Evolutionary conservation across 371 early-diverging fungal species (phyloP).

Genomic region (Syncephalastrum monosporum): DNA sequence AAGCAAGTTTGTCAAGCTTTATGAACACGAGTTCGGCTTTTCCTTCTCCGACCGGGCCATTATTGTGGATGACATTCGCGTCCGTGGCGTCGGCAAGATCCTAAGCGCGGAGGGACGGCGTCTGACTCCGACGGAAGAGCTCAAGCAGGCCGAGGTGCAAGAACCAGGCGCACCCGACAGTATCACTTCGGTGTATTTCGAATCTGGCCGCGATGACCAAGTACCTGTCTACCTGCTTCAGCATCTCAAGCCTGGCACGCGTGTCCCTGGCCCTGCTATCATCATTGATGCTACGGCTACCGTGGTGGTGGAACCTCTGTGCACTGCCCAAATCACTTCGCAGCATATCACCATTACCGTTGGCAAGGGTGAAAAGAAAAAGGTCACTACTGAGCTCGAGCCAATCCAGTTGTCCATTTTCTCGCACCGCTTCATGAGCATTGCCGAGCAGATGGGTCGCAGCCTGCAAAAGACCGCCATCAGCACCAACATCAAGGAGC

Average conservation of each 20-base stretch:
- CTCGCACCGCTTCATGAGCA: constrained; percentile 95
- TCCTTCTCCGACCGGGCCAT: constrained; percentile 76
- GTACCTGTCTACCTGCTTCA: constrained; percentile 78
- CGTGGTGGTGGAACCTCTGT: constrained; percentile 82
- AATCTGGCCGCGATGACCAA: constrained; percentile 61
- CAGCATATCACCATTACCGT: constrained; percentile 76
- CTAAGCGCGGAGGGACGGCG: constrained; percentile 21
- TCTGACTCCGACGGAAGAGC: constrained; percentile 45
- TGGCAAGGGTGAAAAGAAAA: constrained; percentile 46
- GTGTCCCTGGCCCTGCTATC: constrained; percentile 83
- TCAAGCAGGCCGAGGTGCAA: constrained; percentile 27
- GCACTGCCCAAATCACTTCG: constrained; percentile 73
- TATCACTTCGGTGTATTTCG: constrained; percentile 76
- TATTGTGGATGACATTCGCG: constrained; percentile 89
- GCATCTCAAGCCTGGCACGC: constrained; percentile 61
- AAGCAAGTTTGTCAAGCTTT: constrained; percentile 61
- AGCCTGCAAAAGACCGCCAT: constrained; percentile 93
- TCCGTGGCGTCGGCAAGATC: constrained; percentile 81
- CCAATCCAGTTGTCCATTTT: constrained; percentile 91
- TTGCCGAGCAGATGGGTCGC: constrained; percentile 97
- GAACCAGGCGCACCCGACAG: constrained; percentile 33
- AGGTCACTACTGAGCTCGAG: constrained; percentile 63
- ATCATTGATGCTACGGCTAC: constrained; percentile 89
- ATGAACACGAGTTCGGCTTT: constrained; percentile 94
- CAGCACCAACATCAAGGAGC: constrained; percentile 96